phyloP scores from a whole-genome alignment of 169 alveolate species.

The Cryptosporidium viatorum region DNA sequence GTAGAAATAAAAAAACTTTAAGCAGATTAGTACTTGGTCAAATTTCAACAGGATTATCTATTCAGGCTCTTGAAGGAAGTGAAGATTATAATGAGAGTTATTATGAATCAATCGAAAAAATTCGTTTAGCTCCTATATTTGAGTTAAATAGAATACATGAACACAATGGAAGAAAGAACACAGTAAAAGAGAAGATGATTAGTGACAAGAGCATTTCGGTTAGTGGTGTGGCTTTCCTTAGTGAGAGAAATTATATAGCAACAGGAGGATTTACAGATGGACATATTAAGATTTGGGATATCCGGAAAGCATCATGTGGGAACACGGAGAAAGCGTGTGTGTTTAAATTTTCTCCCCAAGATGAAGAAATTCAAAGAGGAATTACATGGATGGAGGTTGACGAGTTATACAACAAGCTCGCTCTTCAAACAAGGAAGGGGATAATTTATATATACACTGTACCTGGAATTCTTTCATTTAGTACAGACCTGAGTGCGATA shows the following conservation, averaged over 20 bases:
- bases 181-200: conserved; percentile 15
- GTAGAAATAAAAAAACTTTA: background rate
- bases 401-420: conserved; percentile 30
- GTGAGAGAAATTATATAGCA: conserved; percentile 20
- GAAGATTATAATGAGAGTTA: background rate
- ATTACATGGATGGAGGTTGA: conserved; percentile 65
- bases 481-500: background rate
- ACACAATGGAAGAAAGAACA: conserved; percentile 7
- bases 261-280: conserved; percentile 68
- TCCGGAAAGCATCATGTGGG: conserved; percentile 22
- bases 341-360: conserved; percentile 30
- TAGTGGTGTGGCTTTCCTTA: conserved; percentile 62
- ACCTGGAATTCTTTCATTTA: conserved; percentile 43
- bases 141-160: conserved; percentile 53
- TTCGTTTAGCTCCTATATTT: conserved; percentile 25
- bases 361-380: conserved; percentile 35
- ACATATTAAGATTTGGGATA: conserved; percentile 48
- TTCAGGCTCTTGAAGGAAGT: background rate
- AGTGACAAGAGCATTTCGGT: conserved; percentile 35
- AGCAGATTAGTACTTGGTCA: background rate
- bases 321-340: background rate
- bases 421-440: conserved; percentile 58
- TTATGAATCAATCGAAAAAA: conserved; percentile 7
- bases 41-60: no score
- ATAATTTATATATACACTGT: conserved; percentile 15